Conservation (phyloP, 352 stramenopile species). For the Hyaloperonospora brassicae region DNA sequence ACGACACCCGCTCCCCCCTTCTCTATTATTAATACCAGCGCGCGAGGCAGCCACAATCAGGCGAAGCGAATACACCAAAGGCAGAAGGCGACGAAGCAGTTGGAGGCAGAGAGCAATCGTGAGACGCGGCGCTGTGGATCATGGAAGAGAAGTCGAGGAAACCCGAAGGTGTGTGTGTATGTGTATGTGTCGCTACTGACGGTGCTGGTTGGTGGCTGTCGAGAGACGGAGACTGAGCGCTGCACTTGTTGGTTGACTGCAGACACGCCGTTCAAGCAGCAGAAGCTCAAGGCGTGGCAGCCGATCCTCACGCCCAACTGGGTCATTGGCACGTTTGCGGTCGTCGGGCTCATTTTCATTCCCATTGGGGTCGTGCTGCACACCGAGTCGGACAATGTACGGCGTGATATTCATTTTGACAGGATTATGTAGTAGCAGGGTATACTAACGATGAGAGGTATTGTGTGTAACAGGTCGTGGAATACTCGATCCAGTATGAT, state of each 20-base stretch:
- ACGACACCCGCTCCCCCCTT: constrained; percentile 2
- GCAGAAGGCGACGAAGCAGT: too few relatives aligned
- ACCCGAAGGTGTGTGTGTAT: constrained; percentile 61
- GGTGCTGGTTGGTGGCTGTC: too few relatives aligned
- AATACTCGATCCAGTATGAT: constrained; percentile 88
- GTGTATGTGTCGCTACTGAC: too few relatives aligned
- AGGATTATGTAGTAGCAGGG: background rate
- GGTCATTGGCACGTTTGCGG: constrained; percentile 91
- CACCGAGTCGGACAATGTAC: constrained; percentile 80
- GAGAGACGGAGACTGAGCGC: background rate
- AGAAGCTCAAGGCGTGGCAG: constrained; percentile 92
- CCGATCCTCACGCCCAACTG: constrained; percentile 94
- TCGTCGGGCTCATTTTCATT: constrained; percentile 93
- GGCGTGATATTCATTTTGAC: constrained; percentile 10
- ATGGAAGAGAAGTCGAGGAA: constrained; percentile 86
- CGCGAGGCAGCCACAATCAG: constrained; percentile 24
- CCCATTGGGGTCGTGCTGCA: constrained; percentile 88
- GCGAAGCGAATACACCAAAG: too few relatives aligned
- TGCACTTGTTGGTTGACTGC: background rate
- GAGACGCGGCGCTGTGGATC: constrained; percentile 19
- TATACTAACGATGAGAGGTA: constrained; percentile 4
- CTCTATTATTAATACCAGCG: constrained; percentile 12
- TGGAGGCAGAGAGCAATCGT: constrained; percentile 18
- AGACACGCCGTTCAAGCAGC: constrained; percentile 87
- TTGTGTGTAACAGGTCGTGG: constrained; percentile 52